Conservation (phyloP, 495 filamentous ascomycete species). For the Penicillium flavigenum region DNA sequence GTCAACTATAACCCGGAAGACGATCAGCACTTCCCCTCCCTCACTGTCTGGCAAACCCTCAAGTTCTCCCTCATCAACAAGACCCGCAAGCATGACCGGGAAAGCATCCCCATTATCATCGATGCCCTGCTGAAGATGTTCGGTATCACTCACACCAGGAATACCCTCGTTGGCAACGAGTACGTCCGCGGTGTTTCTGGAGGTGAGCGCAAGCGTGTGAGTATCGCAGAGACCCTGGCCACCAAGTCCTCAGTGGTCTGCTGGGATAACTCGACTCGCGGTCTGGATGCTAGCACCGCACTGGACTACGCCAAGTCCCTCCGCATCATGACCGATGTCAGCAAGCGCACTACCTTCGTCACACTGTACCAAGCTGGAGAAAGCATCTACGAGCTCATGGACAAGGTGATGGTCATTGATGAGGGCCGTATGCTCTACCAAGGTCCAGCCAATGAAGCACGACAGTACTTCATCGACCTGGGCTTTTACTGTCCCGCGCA, state of each 20-base stretch:
- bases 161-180: constrained; percentile 83
- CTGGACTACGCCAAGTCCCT: constrained; percentile 76
- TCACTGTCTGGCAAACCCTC: constrained; percentile 80
- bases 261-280: constrained; percentile 78
- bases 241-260: constrained; percentile 64
- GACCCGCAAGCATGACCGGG: constrained; percentile 69
- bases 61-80: constrained; percentile 83
- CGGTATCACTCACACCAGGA: constrained; percentile 75
- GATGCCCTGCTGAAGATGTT: constrained; percentile 68
- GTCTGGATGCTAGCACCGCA: constrained; percentile 75
- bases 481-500: constrained; percentile 67
- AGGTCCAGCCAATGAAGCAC: constrained; percentile 61
- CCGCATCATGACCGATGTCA: constrained; percentile 80
- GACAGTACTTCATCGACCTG: constrained; percentile 66
- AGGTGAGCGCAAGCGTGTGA: constrained; percentile 71
- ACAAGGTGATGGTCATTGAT: constrained; percentile 70
- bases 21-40: constrained; percentile 71
- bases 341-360: constrained; percentile 75
- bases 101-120: constrained; percentile 65
- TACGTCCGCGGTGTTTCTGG: constrained; percentile 74
- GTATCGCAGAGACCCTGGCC: constrained; percentile 66
- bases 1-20: constrained; percentile 84
- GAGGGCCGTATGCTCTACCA: constrained; percentile 64
- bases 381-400: constrained; percentile 79
- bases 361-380: constrained; percentile 84